phyloP scores from a whole-genome alignment of 371 early-diverging fungal species.

The Rhizopus delemar region DNA sequence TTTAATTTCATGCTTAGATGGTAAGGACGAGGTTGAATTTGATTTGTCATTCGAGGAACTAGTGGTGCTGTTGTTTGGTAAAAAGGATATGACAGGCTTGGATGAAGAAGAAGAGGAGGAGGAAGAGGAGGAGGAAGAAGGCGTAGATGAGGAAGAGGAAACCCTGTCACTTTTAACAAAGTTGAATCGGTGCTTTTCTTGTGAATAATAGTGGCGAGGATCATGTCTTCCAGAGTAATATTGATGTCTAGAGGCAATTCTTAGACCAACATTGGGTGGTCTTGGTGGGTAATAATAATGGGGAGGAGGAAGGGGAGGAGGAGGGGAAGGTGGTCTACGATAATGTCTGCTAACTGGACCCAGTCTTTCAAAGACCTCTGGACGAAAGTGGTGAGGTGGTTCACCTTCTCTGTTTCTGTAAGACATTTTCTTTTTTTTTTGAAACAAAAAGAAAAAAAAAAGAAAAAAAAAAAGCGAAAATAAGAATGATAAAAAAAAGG shows the following conservation, averaged over 20 bases:
- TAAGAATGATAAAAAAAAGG: not conserved
- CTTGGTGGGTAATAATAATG: not conserved
- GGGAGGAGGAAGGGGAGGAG: not conserved
- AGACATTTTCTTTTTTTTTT: slow-evolving; percentile 1
- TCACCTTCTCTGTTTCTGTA: not conserved
- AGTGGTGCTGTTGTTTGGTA: not conserved
- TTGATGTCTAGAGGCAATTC: not conserved
- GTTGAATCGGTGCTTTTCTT: not conserved
- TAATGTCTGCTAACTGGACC: not conserved
- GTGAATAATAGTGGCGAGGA: not conserved
- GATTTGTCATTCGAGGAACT: not conserved
- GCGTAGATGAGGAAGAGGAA: too few species aligned
- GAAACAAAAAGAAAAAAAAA: not conserved
- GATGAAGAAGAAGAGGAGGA: too few species aligned
- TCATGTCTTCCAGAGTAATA: not conserved
- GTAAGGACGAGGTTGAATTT: not conserved
- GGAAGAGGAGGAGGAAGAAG: not conserved
- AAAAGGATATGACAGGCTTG: not conserved
- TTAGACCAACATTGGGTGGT: not conserved
- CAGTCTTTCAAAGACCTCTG: slow-evolving; percentile 2
- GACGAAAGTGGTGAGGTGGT: not conserved
- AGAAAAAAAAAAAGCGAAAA: not conserved
- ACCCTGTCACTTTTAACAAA: not conserved
- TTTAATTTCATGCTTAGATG: not conserved
- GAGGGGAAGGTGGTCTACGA: not conserved